These are phyloP conservation scores for Talaromyces rugulosus DNA, from an alignment of 2,329 filamentous ascomycete genomes.

Conservation along the genomic window DNA sequence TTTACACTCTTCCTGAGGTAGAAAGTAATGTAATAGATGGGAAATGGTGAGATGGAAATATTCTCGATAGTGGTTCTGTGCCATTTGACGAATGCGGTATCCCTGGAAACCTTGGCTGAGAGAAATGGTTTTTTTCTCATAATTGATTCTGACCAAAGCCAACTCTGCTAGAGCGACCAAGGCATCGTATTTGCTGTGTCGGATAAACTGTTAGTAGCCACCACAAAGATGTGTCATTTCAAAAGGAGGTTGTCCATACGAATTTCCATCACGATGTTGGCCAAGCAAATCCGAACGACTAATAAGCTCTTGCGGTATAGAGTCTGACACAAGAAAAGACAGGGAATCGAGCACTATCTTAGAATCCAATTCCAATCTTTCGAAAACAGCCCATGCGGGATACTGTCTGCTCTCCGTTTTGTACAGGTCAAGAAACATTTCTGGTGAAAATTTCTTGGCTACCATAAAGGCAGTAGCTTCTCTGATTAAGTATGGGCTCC, in stretches of 20 bases:
- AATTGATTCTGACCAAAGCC: not conserved
- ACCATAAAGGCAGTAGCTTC: not conserved
- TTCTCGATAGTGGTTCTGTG: not conserved
- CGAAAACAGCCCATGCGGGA: no score
- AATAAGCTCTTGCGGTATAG: not conserved
- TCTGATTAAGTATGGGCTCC: not conserved
- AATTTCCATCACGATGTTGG: not conserved
- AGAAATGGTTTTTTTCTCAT: not conserved
- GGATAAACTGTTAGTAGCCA: no score
- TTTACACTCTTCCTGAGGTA: no score
- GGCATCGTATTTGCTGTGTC: not conserved
- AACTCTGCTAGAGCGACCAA: not conserved
- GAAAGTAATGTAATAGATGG: not conserved
- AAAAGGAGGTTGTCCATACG: not conserved
- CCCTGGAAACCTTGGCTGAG: not conserved
- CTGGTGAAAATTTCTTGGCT: not conserved
- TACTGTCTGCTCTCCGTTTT: no score
- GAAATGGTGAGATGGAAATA: not conserved
- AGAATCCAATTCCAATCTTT: not conserved
- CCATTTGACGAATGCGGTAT: not conserved
- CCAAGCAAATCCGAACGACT: not conserved
- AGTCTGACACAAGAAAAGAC: not conserved
- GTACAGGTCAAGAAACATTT: not conserved
- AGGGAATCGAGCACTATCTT: not conserved
- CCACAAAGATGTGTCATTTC: no score